Evolutionary conservation across 176 grass and related monocot species (phyloP).

Genomic region (Eleusine coracana): DNA sequence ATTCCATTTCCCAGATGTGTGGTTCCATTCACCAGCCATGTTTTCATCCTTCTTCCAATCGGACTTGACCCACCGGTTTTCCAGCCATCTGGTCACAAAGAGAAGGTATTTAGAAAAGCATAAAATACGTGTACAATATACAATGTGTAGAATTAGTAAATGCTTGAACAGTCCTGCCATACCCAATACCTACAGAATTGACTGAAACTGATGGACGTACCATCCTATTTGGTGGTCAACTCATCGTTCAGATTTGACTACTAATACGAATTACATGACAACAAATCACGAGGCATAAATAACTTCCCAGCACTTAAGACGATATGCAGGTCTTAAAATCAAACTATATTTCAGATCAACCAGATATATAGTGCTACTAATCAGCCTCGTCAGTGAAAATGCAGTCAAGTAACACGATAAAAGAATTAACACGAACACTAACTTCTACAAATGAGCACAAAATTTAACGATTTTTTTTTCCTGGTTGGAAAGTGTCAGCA

Average conservation of each 20-base stretch:
- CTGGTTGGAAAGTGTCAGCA: too few relatives aligned
- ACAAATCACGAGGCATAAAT: background rate
- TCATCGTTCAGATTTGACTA: background rate
- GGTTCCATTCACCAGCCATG: slow-evolving; percentile 83
- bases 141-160: background rate
- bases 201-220: background rate
- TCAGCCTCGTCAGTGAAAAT: background rate
- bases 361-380: background rate
- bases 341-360: background rate
- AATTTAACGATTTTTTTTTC: too few relatives aligned
- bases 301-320: too few relatives aligned
- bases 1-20: slow-evolving; percentile 89
- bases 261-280: background rate
- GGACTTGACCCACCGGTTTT: slow-evolving; percentile 81
- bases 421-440: too few relatives aligned
- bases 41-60: slow-evolving; percentile 90
- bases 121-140: background rate
- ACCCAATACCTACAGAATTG: background rate
- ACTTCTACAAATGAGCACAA: too few relatives aligned
- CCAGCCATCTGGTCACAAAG: slow-evolving; percentile 67
- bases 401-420: background rate
- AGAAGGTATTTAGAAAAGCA: slow-evolving; percentile 27
- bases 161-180: background rate
- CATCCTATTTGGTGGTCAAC: slow-evolving; percentile 1
- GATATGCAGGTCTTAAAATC: background rate